Evolutionary conservation across 495 filamentous ascomycete genomes (phyloP).

Genomic region (Penicillium canescens): DNA sequence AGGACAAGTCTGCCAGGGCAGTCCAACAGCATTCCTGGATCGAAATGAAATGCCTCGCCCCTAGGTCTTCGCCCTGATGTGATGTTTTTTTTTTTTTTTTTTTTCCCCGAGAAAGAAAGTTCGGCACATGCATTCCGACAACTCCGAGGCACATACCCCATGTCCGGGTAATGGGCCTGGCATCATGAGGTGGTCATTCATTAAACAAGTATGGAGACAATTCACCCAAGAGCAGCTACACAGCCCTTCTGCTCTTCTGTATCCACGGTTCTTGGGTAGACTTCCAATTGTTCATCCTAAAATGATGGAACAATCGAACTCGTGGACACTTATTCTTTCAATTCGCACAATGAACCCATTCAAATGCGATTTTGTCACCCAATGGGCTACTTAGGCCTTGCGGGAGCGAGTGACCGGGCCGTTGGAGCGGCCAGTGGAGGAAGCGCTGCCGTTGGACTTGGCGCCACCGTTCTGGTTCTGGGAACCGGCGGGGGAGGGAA

Average conservation of each 20-base stretch:
- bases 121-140: conserved; percentile 13
- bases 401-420: conserved; percentile 50
- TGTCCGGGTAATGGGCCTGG: conserved; percentile 34
- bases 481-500: conserved; percentile 35
- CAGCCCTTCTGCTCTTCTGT: conserved; percentile 9
- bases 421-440: conserved; percentile 41
- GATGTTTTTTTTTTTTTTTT: too few species aligned
- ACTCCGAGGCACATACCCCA: conserved; percentile 22
- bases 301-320: conserved; percentile 3
- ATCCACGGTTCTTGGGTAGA: conserved; percentile 16
- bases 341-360: not conserved
- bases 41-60: conserved; percentile 15
- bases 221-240: conserved; percentile 21
- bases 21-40: conserved; percentile 15
- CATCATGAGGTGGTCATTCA: conserved; percentile 47
- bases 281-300: conserved; percentile 7
- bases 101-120: conserved; percentile 1
- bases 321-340: not conserved
- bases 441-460: conserved; percentile 35
- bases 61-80: not conserved
- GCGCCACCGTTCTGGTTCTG: conserved; percentile 23
- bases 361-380: not conserved
- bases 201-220: conserved; percentile 39
- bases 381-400: conserved; percentile 40
- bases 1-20: conserved; percentile 6